Percentiles rank a stretch among this genome's conserved stretches.
phyloP scores from a whole-genome alignment of 139 green algal genomes.

The Ostreobium quekettii region DNA sequence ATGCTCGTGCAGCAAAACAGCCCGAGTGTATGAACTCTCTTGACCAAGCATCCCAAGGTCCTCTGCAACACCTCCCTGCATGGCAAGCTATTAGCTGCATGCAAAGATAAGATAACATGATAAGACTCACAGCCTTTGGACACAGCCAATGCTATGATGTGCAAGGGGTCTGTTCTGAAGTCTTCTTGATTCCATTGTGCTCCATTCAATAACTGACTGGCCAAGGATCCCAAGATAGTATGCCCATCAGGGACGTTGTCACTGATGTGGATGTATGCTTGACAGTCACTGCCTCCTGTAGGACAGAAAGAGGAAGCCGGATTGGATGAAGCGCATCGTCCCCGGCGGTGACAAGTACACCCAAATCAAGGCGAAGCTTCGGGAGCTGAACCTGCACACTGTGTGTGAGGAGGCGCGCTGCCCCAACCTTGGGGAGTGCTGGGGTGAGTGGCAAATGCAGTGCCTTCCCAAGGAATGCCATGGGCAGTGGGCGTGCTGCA shows the following conservation, averaged over 20 bases:
- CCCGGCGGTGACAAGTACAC: conserved; percentile 86
- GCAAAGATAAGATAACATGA: neutral
- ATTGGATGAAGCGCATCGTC: conserved; percentile 92
- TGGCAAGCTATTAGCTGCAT: no score
- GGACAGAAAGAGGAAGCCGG: conserved; percentile 83
- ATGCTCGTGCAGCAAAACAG: no score
- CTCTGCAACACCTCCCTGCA: no score
- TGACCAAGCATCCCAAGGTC: no score
- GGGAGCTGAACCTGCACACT: conserved; percentile 91
- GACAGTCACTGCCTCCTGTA: conserved; percentile 20
- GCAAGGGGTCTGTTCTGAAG: neutral
- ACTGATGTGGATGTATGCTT: neutral
- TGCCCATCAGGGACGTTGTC: neutral
- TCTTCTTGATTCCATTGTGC: neutral
- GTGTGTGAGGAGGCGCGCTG: conserved; percentile 94
- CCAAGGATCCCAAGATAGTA: neutral
- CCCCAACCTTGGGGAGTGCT: conserved; percentile 97
- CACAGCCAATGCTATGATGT: neutral
- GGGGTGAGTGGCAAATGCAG: conserved; percentile 32
- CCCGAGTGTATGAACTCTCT: no score
- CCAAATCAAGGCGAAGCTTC: conserved; percentile 82
- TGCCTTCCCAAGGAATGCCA: no score
- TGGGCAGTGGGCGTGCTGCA: no score
- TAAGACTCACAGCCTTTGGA: neutral
- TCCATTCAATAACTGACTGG: neutral